Evolutionary conservation across 73 alveolate species (phyloP).

Genomic region (Breviolum minutum): DNA sequence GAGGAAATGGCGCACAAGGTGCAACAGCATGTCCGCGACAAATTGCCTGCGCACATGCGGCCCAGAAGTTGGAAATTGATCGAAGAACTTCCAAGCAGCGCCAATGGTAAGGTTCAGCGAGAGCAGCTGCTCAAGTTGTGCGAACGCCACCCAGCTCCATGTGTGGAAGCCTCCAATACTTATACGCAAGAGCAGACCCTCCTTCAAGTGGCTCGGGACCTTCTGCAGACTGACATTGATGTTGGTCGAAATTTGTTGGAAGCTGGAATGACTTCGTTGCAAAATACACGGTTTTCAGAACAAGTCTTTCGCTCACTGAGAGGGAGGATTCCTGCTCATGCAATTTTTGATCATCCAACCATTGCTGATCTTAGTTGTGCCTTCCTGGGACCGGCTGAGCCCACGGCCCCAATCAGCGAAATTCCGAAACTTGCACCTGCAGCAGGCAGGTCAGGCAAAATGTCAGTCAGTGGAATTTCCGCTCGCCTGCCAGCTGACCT

Average conservation of each 20-base stretch:
- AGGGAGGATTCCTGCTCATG: background rate
- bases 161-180: background rate
- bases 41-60: background rate
- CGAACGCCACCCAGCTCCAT: background rate
- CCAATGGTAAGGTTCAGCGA: constrained; percentile 15
- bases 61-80: background rate
- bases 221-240: background rate
- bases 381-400: background rate
- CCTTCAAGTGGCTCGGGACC: background rate
- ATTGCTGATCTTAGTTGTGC: background rate
- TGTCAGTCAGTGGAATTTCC: background rate
- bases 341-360: constrained; percentile 30
- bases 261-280: background rate
- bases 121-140: background rate
- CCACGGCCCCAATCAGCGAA: background rate
- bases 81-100: background rate
- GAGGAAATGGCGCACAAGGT: background rate
- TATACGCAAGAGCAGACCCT: background rate
- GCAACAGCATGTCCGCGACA: background rate
- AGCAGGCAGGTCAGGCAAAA: background rate
- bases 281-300: background rate
- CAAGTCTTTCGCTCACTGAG: background rate
- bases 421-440: background rate
- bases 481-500: background rate
- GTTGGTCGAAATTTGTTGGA: background rate